Conservation (phyloP, 2,329 filamentous ascomycete genomes). For the Hypoxylon sp. region DNA sequence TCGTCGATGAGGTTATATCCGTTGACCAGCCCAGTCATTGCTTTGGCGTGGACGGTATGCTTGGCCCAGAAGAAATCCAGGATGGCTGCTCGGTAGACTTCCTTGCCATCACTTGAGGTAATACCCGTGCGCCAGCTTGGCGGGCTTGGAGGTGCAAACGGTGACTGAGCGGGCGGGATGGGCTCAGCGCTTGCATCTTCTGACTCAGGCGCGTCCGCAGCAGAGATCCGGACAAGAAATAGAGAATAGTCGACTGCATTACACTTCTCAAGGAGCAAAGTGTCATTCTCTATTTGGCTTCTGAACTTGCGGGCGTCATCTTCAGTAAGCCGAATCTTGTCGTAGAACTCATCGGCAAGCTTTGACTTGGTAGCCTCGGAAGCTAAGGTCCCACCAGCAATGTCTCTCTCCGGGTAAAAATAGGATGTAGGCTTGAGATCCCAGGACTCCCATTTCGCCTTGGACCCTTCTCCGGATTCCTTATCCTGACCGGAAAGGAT, state of each 20-base stretch:
- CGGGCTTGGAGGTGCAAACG: constrained; percentile 47
- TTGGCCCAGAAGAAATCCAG: constrained; percentile 84
- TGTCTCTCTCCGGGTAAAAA: constrained; percentile 78
- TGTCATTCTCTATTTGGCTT: constrained; percentile 66
- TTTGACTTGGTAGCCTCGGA: constrained; percentile 71
- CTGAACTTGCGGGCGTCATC: constrained; percentile 66
- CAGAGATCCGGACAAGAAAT: constrained; percentile 67
- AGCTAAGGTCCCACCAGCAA: constrained; percentile 69
- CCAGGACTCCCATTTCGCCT: constrained; percentile 71
- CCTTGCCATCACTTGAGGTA: constrained; percentile 67
- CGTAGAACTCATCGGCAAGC: constrained; percentile 72
- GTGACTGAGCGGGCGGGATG: constrained; percentile 44
- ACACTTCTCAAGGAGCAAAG: constrained; percentile 65
- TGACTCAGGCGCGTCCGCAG: constrained; percentile 30
- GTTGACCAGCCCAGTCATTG: constrained; percentile 71
- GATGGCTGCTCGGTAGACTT: constrained; percentile 72
- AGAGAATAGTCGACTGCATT: constrained; percentile 81
- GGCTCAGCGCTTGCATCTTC: constrained; percentile 18
- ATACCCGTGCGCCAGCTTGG: constrained; percentile 70
- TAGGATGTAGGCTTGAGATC: constrained; percentile 79
- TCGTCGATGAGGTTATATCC: constrained; percentile 69
- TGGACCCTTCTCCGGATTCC: constrained; percentile 47
- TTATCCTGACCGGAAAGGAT: constrained; percentile 68
- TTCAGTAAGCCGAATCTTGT: constrained; percentile 66
- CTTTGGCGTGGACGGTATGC: constrained; percentile 71